These are phyloP conservation scores for Citrus sp. DNA, from an alignment of 345 rosid genomes.

Conservation along the genomic window DNA sequence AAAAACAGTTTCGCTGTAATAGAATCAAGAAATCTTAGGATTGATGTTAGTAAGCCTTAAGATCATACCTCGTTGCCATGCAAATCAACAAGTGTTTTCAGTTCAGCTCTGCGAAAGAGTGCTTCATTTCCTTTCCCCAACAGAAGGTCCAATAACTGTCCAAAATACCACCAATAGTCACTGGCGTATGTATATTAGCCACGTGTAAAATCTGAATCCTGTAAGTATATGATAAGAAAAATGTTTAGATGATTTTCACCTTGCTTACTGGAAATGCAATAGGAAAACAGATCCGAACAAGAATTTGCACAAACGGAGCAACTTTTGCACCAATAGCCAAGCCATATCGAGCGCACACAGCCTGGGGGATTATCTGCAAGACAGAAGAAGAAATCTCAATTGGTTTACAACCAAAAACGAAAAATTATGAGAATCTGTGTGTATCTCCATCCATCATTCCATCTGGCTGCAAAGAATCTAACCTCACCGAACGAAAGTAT, in stretches of 20 bases:
- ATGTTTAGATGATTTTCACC: slow-evolving; percentile 26
- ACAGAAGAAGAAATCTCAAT: neutral
- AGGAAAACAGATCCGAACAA: slow-evolving; percentile 58
- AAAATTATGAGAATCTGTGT: neutral
- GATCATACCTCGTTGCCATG: slow-evolving; percentile 62
- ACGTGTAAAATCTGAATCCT: neutral
- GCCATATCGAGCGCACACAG: slow-evolving; percentile 57
- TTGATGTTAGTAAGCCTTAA: neutral
- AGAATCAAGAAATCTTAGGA: neutral
- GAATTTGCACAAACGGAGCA: slow-evolving; percentile 38
- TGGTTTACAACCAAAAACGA: neutral
- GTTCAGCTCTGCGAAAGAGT: slow-evolving; percentile 60
- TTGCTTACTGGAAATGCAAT: slow-evolving; percentile 75
- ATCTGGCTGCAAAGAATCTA: neutral
- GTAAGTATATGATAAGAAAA: neutral
- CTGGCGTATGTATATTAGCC: too few relatives aligned
- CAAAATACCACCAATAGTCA: neutral
- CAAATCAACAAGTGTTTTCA: slow-evolving; percentile 61
- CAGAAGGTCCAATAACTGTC: slow-evolving; percentile 45
- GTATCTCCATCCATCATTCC: neutral
- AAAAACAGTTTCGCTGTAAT: neutral
- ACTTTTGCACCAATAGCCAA: slow-evolving; percentile 47
- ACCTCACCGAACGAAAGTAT: slow-evolving; percentile 72
- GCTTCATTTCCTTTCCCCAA: slow-evolving; percentile 55
- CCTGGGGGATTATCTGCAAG: slow-evolving; percentile 56